phyloP scores from a whole-genome alignment of 73 alveolate species.

The Tetrahymena thermophila region DNA sequence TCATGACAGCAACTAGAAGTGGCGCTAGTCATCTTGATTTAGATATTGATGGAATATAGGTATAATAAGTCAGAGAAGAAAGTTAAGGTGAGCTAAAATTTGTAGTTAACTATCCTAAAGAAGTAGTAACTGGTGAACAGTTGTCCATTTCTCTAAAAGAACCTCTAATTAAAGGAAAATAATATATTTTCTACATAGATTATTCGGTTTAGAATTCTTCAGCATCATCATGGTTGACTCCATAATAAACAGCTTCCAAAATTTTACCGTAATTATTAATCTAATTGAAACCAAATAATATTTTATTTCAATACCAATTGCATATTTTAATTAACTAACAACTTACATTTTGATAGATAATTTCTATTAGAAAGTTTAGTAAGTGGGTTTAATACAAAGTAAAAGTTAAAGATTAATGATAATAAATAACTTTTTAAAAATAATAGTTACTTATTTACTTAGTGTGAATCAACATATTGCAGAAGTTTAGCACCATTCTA shows the following conservation, averaged over 20 bases:
- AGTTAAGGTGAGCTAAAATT: not conserved
- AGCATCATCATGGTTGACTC: not conserved
- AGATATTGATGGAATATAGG: not conserved
- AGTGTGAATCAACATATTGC: conserved; percentile 80
- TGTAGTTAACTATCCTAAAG: not conserved
- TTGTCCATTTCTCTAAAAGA: not conserved
- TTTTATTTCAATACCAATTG: too few relatives aligned
- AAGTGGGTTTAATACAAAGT: too few relatives aligned
- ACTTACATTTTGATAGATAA: not conserved
- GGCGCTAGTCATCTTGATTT: not conserved
- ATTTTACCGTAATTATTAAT: not conserved
- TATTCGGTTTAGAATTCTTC: not conserved
- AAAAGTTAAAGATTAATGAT: too few relatives aligned
- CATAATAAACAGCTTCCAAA: not conserved
- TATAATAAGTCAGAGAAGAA: not conserved
- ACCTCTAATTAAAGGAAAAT: not conserved
- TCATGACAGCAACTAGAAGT: not conserved
- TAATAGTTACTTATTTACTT: conserved; percentile 64
- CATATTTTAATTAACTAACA: not conserved
- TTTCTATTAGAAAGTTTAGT: too few relatives aligned
- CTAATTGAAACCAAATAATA: not conserved
- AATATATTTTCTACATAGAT: not conserved
- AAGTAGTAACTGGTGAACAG: not conserved
- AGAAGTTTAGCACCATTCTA: conserved; percentile 81
- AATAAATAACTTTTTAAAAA: not conserved